Percentiles rank a stretch among this genome's conserved stretches.
Evolutionary conservation across 805 yeast species (phyloP).

Genomic region (Debaryomyces castellii): DNA sequence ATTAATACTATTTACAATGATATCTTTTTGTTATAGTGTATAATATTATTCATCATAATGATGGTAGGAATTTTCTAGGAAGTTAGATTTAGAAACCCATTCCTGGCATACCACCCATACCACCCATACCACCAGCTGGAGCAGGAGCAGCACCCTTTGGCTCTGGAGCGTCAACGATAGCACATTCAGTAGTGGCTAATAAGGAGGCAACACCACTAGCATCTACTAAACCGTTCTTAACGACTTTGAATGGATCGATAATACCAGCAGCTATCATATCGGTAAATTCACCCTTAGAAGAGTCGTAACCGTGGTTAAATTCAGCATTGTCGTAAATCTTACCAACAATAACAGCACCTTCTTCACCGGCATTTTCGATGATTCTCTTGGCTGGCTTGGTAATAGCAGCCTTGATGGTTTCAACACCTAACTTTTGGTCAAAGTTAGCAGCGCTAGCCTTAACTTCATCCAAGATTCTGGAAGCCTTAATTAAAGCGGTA

Average conservation of each 20-base stretch:
- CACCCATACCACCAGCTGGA: slow-evolving; percentile 45
- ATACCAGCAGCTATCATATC: slow-evolving; percentile 97
- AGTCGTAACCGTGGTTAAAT: slow-evolving; percentile 89
- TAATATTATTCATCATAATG: slow-evolving; percentile 1
- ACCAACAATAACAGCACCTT: slow-evolving; percentile 95
- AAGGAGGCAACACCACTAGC: slow-evolving; percentile 97
- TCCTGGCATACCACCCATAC: slow-evolving; percentile 40
- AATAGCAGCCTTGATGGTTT: slow-evolving; percentile 88
- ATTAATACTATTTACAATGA: slow-evolving; percentile 1
- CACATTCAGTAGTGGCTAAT: slow-evolving; percentile 97
- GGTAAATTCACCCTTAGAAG: slow-evolving; percentile 88
- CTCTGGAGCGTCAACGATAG: slow-evolving; percentile 92
- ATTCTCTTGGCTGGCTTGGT: slow-evolving; percentile 94
- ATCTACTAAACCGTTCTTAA: slow-evolving; percentile 90
- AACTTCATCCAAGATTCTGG: slow-evolving; percentile 67
- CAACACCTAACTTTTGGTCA: slow-evolving; percentile 95
- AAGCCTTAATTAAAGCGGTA: slow-evolving; percentile 93
- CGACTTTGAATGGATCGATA: slow-evolving; percentile 98
- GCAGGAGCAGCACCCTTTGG: slow-evolving; percentile 58
- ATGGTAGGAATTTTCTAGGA: not conserved
- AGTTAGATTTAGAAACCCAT: slow-evolving; percentile 24
- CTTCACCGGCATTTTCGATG: slow-evolving; percentile 95
- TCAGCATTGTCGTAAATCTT: slow-evolving; percentile 68
- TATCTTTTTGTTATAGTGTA: slow-evolving; percentile 1
- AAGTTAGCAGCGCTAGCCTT: slow-evolving; percentile 72